These are phyloP conservation scores for Fusarium incarnatum DNA, from an alignment of 2,329 filamentous ascomycete genomes.

Conservation along the genomic window DNA sequence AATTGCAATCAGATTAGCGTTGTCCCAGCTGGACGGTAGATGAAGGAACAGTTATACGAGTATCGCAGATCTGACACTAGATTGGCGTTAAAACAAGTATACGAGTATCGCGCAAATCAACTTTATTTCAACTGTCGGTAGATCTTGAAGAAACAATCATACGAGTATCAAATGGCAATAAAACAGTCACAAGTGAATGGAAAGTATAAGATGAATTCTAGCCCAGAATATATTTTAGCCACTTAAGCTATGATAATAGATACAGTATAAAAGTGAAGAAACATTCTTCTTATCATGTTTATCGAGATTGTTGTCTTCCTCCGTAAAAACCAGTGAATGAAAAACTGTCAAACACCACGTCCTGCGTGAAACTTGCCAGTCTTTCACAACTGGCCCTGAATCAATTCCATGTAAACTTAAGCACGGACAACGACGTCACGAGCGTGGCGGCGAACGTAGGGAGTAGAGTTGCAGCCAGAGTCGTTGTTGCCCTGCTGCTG, in stretches of 20 bases:
- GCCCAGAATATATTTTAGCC: not conserved
- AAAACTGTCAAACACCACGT: constrained; percentile 16
- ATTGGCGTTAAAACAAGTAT: not conserved
- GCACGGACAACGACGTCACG: not conserved
- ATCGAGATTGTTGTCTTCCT: not conserved
- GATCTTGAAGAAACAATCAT: not conserved
- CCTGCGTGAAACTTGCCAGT: constrained; percentile 20
- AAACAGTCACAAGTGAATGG: no score
- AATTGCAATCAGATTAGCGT: not conserved
- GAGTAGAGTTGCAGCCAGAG: not conserved
- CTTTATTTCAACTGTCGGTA: not conserved
- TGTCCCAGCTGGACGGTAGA: not conserved
- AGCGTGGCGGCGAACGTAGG: constrained; percentile 17
- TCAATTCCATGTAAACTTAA: not conserved
- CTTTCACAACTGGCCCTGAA: not conserved
- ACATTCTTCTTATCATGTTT: constrained; percentile 1
- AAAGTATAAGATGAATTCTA: no score
- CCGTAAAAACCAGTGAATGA: not conserved
- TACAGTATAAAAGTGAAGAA: not conserved
- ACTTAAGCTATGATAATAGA: not conserved
- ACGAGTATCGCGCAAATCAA: not conserved
- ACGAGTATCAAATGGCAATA: not conserved
- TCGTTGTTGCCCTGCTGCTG: not conserved
- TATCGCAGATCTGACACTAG: not conserved
- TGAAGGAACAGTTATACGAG: not conserved